These are phyloP conservation scores for Prinsepia uniflora DNA, from an alignment of 306 rosid genomes.

Conservation along the genomic window DNA sequence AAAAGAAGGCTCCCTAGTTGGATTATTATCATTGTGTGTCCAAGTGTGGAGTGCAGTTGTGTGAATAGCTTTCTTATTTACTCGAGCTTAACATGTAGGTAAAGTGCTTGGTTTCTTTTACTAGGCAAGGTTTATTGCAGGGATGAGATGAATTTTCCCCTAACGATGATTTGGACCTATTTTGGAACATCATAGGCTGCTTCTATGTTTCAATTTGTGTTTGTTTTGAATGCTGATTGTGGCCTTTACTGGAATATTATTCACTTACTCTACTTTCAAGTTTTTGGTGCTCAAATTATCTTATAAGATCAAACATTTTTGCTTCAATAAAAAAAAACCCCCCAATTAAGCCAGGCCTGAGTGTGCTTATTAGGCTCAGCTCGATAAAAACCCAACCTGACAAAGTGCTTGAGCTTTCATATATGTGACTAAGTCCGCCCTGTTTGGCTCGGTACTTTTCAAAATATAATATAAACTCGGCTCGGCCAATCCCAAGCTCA, in stretches of 20 bases:
- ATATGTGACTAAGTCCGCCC: no score
- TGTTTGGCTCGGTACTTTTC: no score
- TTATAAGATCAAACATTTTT: not conserved
- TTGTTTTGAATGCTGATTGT: conserved; percentile 11
- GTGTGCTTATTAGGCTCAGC: no score
- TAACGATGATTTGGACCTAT: conserved; percentile 15
- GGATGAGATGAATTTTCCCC: conserved; percentile 6
- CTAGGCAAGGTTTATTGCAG: conserved; percentile 11
- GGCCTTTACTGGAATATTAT: not conserved
- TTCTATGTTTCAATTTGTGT: conserved; percentile 12
- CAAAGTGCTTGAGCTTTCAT: no score
- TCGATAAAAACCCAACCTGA: no score
- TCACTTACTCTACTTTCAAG: not conserved
- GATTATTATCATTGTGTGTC: no score
- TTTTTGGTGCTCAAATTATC: not conserved
- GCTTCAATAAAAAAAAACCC: not conserved
- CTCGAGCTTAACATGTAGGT: not conserved
- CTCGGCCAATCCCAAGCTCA: no score
- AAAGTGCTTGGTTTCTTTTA: conserved; percentile 64
- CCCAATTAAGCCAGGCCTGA: no score
- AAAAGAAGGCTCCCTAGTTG: no score
- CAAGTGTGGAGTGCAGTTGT: no score
- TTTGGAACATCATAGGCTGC: conserved; percentile 18
- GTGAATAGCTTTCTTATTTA: no score
- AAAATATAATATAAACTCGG: no score